Evolutionary conservation across 164 flowering plant genomes (phyloP).

Genomic region (Kalanchoe fedtschenkoi): DNA sequence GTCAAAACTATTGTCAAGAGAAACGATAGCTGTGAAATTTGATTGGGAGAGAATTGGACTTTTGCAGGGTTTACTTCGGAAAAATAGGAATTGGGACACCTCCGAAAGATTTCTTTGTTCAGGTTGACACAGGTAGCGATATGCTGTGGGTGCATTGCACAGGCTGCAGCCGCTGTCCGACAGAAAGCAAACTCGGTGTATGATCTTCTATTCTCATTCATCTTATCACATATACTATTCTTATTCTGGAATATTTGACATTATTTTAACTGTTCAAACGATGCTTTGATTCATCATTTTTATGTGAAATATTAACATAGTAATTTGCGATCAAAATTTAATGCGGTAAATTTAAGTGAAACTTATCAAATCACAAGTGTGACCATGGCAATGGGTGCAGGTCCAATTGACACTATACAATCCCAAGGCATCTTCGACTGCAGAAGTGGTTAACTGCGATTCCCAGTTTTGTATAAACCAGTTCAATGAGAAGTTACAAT

Average conservation of each 20-base stretch:
- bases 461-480: constrained; percentile 30
- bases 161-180: constrained; percentile 51
- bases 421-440: constrained; percentile 19
- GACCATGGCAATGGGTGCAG: constrained; percentile 17
- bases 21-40: background rate
- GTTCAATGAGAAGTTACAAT: constrained; percentile 17
- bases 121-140: constrained; percentile 68
- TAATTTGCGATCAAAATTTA: no score
- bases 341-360: background rate
- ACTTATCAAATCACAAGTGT: background rate
- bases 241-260: no score
- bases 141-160: constrained; percentile 51
- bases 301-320: no score
- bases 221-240: no score
- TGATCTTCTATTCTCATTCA: no score
- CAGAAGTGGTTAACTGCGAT: constrained; percentile 31
- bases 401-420: constrained; percentile 28
- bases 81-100: constrained; percentile 54
- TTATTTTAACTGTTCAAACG: no score
- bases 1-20: no score
- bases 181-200: constrained; percentile 48
- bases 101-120: constrained; percentile 47
- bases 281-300: no score
- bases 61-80: constrained; percentile 41
- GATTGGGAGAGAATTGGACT: background rate